phyloP scores from a whole-genome alignment of 768 basidiomycete genomes.

The Tricholomella constricta region DNA sequence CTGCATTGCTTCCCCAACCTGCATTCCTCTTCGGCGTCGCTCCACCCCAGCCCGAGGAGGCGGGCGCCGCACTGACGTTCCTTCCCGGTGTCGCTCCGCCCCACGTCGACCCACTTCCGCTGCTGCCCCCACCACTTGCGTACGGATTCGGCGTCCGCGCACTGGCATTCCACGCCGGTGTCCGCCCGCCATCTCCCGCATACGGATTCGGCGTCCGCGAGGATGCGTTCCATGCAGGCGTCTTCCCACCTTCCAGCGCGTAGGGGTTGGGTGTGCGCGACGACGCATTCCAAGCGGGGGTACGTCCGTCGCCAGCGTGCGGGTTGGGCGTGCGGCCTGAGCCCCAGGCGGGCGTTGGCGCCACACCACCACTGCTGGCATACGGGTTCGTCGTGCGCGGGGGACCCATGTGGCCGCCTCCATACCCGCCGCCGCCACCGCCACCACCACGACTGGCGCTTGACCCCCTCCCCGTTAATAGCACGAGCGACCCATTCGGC shows the following conservation, averaged over 20 bases:
- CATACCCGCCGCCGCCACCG: conserved; percentile 9
- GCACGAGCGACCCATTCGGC: conserved; percentile 55
- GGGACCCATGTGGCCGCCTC: conserved; percentile 11
- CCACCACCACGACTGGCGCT: conserved; percentile 21
- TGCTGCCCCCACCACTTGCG: conserved; percentile 44
- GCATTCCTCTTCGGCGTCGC: conserved; percentile 43
- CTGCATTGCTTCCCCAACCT: conserved; percentile 30
- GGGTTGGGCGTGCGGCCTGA: conserved; percentile 70
- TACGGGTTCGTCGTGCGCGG: conserved; percentile 39
- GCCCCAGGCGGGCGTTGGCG: conserved; percentile 23
- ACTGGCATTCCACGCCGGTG: conserved; percentile 67
- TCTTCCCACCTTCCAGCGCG: conserved; percentile 52
- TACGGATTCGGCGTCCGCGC: conserved; percentile 77
- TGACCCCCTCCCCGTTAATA: conserved; percentile 41
- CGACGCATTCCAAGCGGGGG: conserved; percentile 57
- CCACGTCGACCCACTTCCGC: conserved; percentile 47
- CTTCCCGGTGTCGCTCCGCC: conserved; percentile 34
- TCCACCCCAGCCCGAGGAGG: conserved; percentile 38
- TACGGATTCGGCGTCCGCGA: conserved; percentile 75
- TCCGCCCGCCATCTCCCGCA: conserved; percentile 58
- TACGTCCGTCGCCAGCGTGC: conserved; percentile 55
- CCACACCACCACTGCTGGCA: conserved; percentile 23
- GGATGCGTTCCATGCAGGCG: conserved; percentile 64
- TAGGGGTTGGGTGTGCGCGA: conserved; percentile 75
- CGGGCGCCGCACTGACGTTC: conserved; percentile 11